Percentiles rank a stretch among this genome's conserved stretches.
Evolutionary conservation across 1,284 basidiomycete species (phyloP).

Genomic region (Wolfiporia cocos): DNA sequence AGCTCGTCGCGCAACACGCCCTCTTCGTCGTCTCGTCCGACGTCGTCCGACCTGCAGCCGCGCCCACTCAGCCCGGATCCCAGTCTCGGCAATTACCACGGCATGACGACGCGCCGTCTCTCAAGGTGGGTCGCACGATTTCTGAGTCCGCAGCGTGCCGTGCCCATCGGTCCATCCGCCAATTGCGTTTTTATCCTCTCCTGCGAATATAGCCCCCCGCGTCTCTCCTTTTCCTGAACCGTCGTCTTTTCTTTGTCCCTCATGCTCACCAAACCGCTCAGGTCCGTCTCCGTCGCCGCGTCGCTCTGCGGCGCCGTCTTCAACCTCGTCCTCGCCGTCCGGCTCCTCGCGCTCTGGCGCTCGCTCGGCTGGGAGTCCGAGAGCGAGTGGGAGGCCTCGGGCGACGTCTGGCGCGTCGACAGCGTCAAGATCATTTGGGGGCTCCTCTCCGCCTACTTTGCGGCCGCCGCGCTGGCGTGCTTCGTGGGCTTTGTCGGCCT

Average conservation of each 20-base stretch:
- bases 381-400: constrained; percentile 64
- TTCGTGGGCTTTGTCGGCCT: constrained; percentile 62
- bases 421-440: constrained; percentile 59
- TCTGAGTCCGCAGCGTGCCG: constrained; percentile 4
- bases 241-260: constrained; percentile 2
- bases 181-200: constrained; percentile 2
- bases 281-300: constrained; percentile 48
- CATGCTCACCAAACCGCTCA: constrained; percentile 19
- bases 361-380: constrained; percentile 64
- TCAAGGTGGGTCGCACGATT: constrained; percentile 8
- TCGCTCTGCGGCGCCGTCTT: constrained; percentile 49
- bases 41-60: background rate
- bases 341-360: constrained; percentile 50
- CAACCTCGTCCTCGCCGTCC: constrained; percentile 48
- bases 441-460: constrained; percentile 61
- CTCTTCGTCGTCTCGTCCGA: background rate
- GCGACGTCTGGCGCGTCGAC: constrained; percentile 52
- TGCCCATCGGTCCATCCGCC: background rate
- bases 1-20: background rate
- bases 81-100: background rate
- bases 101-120: constrained; percentile 11
- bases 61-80: background rate
- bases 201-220: background rate
- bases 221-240: constrained; percentile 2
- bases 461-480: constrained; percentile 53